Evolutionary conservation across 257 asterid species (phyloP), one percentile per base, ranked within the genome.

Genomic region (Ilex aquifolium): DNA sequence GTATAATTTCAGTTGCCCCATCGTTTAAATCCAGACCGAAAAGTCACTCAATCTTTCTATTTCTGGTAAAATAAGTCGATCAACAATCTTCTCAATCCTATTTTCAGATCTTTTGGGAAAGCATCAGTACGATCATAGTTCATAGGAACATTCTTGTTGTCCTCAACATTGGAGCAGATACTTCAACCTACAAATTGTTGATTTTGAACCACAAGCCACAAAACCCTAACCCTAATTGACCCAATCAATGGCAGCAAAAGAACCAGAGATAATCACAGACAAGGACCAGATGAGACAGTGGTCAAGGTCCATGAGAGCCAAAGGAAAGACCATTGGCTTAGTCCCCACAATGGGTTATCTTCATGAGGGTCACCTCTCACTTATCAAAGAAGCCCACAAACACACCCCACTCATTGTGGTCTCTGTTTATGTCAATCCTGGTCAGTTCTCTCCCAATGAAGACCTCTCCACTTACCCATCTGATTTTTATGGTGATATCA

Each of bases 331-430:
- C 29, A 83, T 92, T 21, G 99, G 87, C 53, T 78, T 90, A 50
- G 97, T 87, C 40, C 97, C 99, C 50, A 87, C 99, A 11, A 93
- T 85, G 99, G 99, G 97, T 0, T 93, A 73, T 65, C 99, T 93
- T 49, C 99, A 93, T 32, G 80, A 90, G 36, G 99, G 99, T 65
- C 99, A 92, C 65, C 80, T 92, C 57, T 82, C 96, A 57, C 83
- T 92, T 27, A 63, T 92, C 51, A 76, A 74, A 75, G 82, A 87
- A 74, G 83, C 94, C 56, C 75, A 70, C 49, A 77, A 76, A 32
- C 91, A 82, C 69, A 52, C 96, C 8, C 71, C 79, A 1, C 67
- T 74, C 66, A 78, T 80, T 1, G 91, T 92, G 40, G 95, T 92
- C 55, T 89, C 97, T 27, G 80, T 92, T 59, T 92, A 92, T 61